Percentiles rank a stretch among this genome's conserved stretches.
phyloP scores from a whole-genome alignment of 768 basidiomycete species.

The Cystobasidium tubakii region DNA sequence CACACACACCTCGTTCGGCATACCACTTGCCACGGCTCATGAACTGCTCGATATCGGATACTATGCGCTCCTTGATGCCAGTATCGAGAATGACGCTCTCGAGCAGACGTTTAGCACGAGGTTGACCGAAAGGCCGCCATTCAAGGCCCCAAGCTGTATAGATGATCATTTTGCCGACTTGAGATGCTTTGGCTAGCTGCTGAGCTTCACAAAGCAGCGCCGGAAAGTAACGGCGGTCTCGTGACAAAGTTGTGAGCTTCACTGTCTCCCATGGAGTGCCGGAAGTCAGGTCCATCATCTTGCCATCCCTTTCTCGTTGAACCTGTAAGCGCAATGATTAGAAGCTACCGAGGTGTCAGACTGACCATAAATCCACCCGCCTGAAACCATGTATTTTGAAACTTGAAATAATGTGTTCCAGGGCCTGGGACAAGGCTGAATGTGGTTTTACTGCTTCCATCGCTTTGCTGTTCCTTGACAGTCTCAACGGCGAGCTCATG shows the following conservation, averaged over 20 bases:
- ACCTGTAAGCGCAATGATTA: conserved; percentile 56
- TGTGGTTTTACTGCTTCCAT: conserved; percentile 78
- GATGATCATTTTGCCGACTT: conserved; percentile 91
- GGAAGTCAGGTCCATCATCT: conserved; percentile 81
- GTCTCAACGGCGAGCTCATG: conserved; percentile 96
- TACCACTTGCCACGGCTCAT: conserved; percentile 84
- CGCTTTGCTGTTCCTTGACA: conserved; percentile 72
- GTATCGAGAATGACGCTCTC: conserved; percentile 79
- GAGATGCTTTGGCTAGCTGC: conserved; percentile 71
- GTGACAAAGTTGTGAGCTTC: conserved; percentile 82
- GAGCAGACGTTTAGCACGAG: conserved; percentile 75
- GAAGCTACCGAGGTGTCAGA: conserved; percentile 41
- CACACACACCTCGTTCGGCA: conserved; percentile 70
- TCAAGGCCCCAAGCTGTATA: conserved; percentile 95
- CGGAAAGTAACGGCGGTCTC: conserved; percentile 75
- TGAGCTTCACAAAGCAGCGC: conserved; percentile 78
- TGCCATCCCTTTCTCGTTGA: conserved; percentile 87
- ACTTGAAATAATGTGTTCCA: conserved; percentile 86
- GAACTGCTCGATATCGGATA: conserved; percentile 72
- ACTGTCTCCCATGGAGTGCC: conserved; percentile 97
- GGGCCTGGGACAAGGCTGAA: conserved; percentile 96
- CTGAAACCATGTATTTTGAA: conserved; percentile 91
- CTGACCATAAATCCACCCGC: conserved; percentile 55
- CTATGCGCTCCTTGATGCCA: conserved; percentile 78
- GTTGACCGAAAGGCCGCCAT: conserved; percentile 92